phyloP scores from a whole-genome alignment of 78 protist species.

The Polysphondylium violaceum region DNA sequence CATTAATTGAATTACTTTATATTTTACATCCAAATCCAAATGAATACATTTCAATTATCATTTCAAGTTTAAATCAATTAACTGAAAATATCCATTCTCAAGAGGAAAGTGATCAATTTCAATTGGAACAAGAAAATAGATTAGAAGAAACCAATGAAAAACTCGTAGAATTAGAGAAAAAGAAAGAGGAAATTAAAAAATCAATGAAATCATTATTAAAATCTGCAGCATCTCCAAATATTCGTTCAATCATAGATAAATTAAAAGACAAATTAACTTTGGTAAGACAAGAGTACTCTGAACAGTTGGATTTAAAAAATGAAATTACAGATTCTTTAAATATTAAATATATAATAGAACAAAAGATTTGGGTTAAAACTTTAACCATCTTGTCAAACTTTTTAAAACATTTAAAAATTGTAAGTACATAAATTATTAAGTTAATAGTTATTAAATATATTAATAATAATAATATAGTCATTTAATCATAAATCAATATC shows the following conservation, averaged over 20 bases:
- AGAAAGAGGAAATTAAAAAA: slow-evolving; percentile 1
- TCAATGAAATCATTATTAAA: too few species aligned
- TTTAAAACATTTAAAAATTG: not conserved
- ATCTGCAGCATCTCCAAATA: too few species aligned
- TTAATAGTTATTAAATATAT: too few species aligned
- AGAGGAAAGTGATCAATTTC: not conserved
- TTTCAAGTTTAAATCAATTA: not conserved
- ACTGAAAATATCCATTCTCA: too few species aligned
- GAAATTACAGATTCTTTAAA: slow-evolving; percentile 4
- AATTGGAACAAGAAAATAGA: not conserved
- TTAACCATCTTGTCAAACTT: not conserved
- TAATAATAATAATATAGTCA: too few species aligned
- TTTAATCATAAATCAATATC: not conserved
- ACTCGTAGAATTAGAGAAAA: not conserved
- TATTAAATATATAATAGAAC: not conserved
- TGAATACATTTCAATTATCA: not conserved
- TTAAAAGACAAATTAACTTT: too few species aligned
- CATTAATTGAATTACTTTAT: slow-evolving; percentile 38
- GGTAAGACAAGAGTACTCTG: not conserved
- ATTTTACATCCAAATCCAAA: not conserved
- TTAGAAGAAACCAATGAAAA: not conserved
- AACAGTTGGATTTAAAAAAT: slow-evolving; percentile 3
- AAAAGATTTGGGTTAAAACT: slow-evolving; percentile 12
- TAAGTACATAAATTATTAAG: not conserved
- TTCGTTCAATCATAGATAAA: too few species aligned